A percentile compares a stretch with the other conserved stretches of the same genome.
Conservation (phyloP, 192 early-diverging fungal genomes). For the Coemansia sp. region DNA sequence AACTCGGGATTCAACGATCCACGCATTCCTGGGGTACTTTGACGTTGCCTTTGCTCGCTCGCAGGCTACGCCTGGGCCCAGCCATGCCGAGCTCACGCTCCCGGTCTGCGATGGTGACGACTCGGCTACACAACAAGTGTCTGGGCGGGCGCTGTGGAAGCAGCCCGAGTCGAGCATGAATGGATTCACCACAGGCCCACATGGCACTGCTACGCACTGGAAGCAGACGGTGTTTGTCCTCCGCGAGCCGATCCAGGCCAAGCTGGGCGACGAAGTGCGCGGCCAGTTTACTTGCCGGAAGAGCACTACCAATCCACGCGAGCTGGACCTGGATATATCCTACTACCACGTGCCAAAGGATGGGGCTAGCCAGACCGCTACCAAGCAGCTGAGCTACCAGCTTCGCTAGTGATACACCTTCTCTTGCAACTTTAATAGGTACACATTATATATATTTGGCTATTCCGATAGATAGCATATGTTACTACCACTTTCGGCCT, state of each 20-base stretch:
- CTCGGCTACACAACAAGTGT: constrained; percentile 14
- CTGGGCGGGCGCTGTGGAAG: constrained; percentile 32
- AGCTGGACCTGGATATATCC: constrained; percentile 67
- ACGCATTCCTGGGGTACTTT: constrained; percentile 90
- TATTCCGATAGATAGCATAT: not conserved
- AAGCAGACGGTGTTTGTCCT: constrained; percentile 90
- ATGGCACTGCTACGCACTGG: constrained; percentile 92
- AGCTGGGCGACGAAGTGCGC: constrained; percentile 51
- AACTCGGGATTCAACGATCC: constrained; percentile 64
- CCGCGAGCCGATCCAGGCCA: constrained; percentile 61
- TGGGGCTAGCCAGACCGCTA: not conserved
- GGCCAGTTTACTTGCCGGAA: constrained; percentile 71
- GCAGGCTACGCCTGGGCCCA: constrained; percentile 35
- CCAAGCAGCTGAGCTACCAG: constrained; percentile 36
- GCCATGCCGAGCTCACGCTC: constrained; percentile 23
- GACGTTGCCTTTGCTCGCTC: constrained; percentile 81
- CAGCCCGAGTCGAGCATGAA: constrained; percentile 38
- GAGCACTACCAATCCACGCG: constrained; percentile 65
- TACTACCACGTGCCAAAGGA: constrained; percentile 43
- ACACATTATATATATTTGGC: not conserved
- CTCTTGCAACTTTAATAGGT: not conserved
- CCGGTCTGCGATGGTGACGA: constrained; percentile 18
- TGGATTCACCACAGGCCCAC: constrained; percentile 73
- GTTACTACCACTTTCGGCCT: constrained; percentile 39
- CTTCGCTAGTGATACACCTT: constrained; percentile 20